Evolutionary conservation across 2,329 filamentous ascomycete species (phyloP), one percentile per base, ranked within the genome.

Genomic region (Hypocrella siamensis): DNA sequence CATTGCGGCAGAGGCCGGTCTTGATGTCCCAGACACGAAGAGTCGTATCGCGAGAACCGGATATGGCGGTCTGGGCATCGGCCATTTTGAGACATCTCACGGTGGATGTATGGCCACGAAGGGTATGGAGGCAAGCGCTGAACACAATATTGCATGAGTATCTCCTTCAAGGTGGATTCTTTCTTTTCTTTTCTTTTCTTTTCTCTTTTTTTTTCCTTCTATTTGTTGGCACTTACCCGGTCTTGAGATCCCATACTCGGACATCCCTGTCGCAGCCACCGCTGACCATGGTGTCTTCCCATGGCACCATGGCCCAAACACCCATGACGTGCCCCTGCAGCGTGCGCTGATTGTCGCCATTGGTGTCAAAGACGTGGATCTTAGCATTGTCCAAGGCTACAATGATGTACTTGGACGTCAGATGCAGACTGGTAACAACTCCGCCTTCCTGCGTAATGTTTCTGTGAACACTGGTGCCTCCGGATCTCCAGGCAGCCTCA

Each of bases 291-390:
- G 83, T 79, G 52, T 98, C 88, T 37, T 83, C 88, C 82, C 86
- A 94, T 6, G 90, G 90, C 17, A 98, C 85, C 88, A 98, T 96
- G 30, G 90, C 90, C 90, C 90, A 98, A 15, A 98, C 90, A 26
- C 90, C 90, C 90, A 98, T 98, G 28, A 96, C 82, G 58, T 98
- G 90, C 9, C 90, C 90, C 48, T 90, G 79, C 18, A 98, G 61
- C 3, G 84, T 93, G 51, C 85, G 83, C 45, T 93, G 76, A 40
- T 84, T 75, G 43, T 85, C 77, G 21, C 90, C 90, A 42, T 90
- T 75, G 1, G 84, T 86, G 52, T 96, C 83, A 50, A 96, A 98
- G 17, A 98, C 86, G 54, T 98, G 90, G 28, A 98, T 98, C 61
- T 92, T 93, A 24, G 90, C 88, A 55, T 96, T 98, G 61, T 98